Conservation (phyloP, 192 early-diverging fungal species). For the Coemansia sp. region DNA sequence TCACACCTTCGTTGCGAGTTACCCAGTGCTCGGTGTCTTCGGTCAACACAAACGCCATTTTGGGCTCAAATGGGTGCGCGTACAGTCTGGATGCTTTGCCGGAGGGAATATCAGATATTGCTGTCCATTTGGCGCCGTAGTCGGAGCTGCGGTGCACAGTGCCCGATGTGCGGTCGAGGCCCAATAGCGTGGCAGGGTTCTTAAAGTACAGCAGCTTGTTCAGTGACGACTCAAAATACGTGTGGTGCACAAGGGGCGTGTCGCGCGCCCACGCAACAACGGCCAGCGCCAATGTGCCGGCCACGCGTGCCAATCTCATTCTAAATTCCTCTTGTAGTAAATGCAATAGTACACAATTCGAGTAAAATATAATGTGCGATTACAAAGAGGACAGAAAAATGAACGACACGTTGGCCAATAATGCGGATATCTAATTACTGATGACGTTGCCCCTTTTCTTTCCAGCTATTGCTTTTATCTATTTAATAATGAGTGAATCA, state of each 20-base stretch:
- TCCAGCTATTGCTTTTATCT: not conserved
- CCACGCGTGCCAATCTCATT: conserved; percentile 1
- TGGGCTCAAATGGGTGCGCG: conserved; percentile 63
- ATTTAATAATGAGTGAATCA: not conserved
- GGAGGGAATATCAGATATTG: conserved; percentile 45
- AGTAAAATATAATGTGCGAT: conserved; percentile 8
- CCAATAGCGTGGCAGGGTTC: conserved; percentile 43
- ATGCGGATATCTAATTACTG: not conserved
- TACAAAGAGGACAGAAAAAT: conserved; percentile 7
- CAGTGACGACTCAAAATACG: conserved; percentile 39
- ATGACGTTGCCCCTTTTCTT: conserved; percentile 5
- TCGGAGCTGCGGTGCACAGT: conserved; percentile 62
- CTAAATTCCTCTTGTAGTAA: not conserved
- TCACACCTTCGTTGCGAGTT: conserved; percentile 46
- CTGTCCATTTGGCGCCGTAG: conserved; percentile 64
- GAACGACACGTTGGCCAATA: not conserved
- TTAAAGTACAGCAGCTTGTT: conserved; percentile 51
- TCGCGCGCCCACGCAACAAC: conserved; percentile 2
- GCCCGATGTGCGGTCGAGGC: conserved; percentile 53
- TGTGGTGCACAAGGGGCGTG: conserved; percentile 25
- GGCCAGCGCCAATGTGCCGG: conserved; percentile 1
- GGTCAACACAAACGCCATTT: conserved; percentile 51
- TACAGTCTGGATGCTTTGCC: conserved; percentile 53
- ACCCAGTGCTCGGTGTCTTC: conserved; percentile 41
- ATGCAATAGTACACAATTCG: not conserved